Conservation (phyloP, 306 rosid genomes). For the Luffa acutangula region DNA sequence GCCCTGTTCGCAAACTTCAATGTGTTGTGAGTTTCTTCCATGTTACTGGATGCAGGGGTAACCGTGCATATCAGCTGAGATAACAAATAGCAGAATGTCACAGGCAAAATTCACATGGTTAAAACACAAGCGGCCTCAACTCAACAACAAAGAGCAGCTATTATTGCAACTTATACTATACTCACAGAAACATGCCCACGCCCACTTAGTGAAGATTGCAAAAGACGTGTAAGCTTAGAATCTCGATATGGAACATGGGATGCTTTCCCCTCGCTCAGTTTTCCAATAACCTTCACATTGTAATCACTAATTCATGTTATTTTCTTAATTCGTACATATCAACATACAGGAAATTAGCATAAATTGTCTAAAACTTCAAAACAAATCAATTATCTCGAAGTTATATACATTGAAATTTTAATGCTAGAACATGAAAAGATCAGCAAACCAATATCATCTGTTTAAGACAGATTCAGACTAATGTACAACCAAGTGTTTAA, state of each 20-base stretch:
- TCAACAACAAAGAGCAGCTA: background rate
- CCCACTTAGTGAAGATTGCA: slow-evolving; percentile 92
- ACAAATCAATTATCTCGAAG: background rate
- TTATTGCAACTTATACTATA: slow-evolving; percentile 4
- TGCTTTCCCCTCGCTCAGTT: slow-evolving; percentile 97
- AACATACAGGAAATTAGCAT: background rate
- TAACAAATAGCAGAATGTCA: slow-evolving; percentile 5
- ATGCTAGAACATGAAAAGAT: background rate
- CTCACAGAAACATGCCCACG: slow-evolving; percentile 98
- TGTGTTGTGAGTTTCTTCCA: slow-evolving; percentile 99
- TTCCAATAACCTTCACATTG: slow-evolving; percentile 87
- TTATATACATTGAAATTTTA: background rate
- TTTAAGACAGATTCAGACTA: background rate
- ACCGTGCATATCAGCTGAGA: slow-evolving; percentile 96
- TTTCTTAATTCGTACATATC: background rate
- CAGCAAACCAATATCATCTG: background rate
- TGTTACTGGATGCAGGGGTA: slow-evolving; percentile 96
- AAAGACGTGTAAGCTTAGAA: slow-evolving; percentile 96
- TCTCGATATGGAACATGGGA: slow-evolving; percentile 99
- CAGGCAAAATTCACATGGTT: background rate
- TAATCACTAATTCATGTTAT: slow-evolving; percentile 21
- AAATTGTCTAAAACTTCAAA: background rate
- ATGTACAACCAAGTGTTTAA: background rate
- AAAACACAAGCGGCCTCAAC: background rate
- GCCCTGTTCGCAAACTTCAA: slow-evolving; percentile 99